A percentile compares a stretch with the other conserved stretches of the same genome.
Conservation (phyloP, 495 filamentous ascomycete genomes). For the Penicillium atrosanguineum region DNA sequence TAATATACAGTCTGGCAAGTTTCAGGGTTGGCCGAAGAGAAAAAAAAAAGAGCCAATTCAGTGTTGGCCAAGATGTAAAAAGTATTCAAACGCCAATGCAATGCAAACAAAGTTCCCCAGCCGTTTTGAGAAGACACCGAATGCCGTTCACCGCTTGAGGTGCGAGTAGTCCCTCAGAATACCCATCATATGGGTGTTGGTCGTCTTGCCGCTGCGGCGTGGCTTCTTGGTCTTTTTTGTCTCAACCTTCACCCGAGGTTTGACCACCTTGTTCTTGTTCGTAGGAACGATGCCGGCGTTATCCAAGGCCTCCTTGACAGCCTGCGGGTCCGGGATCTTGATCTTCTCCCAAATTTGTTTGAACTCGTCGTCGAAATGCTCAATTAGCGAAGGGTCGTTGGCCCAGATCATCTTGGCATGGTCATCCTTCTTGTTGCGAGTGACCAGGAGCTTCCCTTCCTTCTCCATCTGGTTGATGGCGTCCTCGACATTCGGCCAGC, state of each 20-base stretch:
- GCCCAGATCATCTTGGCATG: conserved; percentile 82
- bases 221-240: conserved; percentile 62
- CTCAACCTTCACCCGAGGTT: conserved; percentile 53
- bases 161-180: conserved; percentile 83
- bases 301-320: conserved; percentile 70
- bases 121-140: background rate
- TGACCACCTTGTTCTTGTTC: conserved; percentile 67
- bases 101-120: conserved; percentile 9
- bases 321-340: conserved; percentile 69
- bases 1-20: conserved; percentile 17
- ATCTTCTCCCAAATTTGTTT: conserved; percentile 77
- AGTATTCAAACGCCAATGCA: conserved; percentile 21
- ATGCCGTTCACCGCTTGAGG: conserved; percentile 42
- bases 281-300: conserved; percentile 74
- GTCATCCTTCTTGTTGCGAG: conserved; percentile 90
- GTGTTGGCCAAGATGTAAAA: background rate
- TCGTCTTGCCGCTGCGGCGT: conserved; percentile 76
- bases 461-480: conserved; percentile 75
- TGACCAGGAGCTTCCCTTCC: conserved; percentile 76
- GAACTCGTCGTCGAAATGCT: conserved; percentile 79
- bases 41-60: background rate
- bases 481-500: conserved; percentile 80
- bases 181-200: conserved; percentile 89
- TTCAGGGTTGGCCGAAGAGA: background rate
- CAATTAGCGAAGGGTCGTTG: conserved; percentile 74